phyloP scores from a whole-genome alignment of 1,139 yeast species.

The Geotrichum phurueaensis region DNA sequence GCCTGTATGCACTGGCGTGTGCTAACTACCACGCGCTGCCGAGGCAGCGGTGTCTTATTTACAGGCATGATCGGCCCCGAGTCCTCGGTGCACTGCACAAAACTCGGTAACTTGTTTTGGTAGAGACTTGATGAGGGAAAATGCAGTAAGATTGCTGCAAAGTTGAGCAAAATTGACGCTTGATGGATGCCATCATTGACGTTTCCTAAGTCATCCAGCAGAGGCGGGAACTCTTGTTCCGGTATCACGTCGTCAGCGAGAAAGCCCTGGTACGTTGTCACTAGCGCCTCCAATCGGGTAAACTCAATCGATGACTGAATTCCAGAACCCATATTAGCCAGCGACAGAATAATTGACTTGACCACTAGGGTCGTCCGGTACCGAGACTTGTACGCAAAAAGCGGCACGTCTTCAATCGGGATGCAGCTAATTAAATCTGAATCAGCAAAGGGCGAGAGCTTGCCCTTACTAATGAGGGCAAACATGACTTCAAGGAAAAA shows the following conservation, averaged over 20 bases:
- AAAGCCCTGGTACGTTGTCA: constrained; percentile 17
- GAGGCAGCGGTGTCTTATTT: constrained; percentile 3
- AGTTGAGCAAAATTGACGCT: constrained; percentile 17
- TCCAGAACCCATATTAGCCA: constrained; percentile 15
- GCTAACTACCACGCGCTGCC: constrained; percentile 13
- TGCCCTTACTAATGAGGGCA: constrained; percentile 16
- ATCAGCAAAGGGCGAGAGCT: constrained; percentile 10
- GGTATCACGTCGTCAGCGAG: constrained; percentile 9
- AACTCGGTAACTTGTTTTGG: constrained; percentile 19
- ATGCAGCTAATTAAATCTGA: constrained; percentile 12
- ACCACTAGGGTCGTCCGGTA: constrained; percentile 17
- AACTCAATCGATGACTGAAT: constrained; percentile 15
- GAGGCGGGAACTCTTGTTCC: constrained; percentile 10
- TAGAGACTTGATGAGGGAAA: constrained; percentile 17
- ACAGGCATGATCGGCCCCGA: constrained; percentile 15
- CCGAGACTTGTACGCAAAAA: constrained; percentile 17
- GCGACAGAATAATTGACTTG: constrained; percentile 11
- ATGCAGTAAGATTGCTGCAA: constrained; percentile 17
- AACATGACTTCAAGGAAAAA: constrained; percentile 18
- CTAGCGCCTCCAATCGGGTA: constrained; percentile 14
- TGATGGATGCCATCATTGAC: constrained; percentile 19
- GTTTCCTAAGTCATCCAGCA: constrained; percentile 15
- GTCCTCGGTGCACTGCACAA: constrained; percentile 17
- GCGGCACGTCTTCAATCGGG: constrained; percentile 13
- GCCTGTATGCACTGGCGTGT: constrained; percentile 18